Evolutionary conservation across 768 basidiomycete genomes (phyloP).

Genomic region (Chalciporus chontae): DNA sequence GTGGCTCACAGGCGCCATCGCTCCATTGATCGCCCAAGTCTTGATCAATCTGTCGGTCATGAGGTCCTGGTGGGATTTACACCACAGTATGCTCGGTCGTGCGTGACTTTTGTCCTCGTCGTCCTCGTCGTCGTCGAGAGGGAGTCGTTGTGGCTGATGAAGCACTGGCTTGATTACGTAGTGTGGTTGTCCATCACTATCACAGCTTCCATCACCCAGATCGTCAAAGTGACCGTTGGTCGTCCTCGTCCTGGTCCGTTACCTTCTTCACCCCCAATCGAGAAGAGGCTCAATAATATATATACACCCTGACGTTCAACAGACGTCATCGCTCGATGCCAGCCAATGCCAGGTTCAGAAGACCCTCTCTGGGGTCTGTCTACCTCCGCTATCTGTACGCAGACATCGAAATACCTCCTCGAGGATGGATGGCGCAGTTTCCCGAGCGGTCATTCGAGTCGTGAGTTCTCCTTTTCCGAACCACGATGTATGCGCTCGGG

Average conservation of each 20-base stretch:
- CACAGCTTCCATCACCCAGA: constrained; percentile 76
- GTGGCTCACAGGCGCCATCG: constrained; percentile 40
- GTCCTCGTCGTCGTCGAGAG: too few species aligned
- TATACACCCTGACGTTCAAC: too few species aligned
- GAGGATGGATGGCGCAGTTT: constrained; percentile 90
- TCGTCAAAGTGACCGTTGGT: constrained; percentile 82
- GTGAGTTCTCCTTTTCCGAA: constrained; percentile 41
- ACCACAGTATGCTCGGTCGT: constrained; percentile 51
- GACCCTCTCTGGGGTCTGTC: constrained; percentile 75
- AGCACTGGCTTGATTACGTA: constrained; percentile 25
- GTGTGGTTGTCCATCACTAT: constrained; percentile 71
- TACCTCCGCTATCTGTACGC: constrained; percentile 72
- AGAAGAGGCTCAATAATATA: too few species aligned
- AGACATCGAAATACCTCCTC: constrained; percentile 51
- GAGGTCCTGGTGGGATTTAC: constrained; percentile 85
- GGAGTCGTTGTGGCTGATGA: background rate
- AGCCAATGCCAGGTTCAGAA: constrained; percentile 55
- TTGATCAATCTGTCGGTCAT: constrained; percentile 67
- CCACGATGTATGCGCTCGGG: background rate
- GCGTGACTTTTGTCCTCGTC: constrained; percentile 2
- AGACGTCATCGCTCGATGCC: constrained; percentile 45
- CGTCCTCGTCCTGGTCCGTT: constrained; percentile 77
- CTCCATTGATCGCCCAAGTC: constrained; percentile 67
- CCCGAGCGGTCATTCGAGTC: constrained; percentile 84
- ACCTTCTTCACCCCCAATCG: background rate